phyloP scores from a whole-genome alignment of 371 early-diverging fungal genomes.

The Rhizopus delemar region DNA sequence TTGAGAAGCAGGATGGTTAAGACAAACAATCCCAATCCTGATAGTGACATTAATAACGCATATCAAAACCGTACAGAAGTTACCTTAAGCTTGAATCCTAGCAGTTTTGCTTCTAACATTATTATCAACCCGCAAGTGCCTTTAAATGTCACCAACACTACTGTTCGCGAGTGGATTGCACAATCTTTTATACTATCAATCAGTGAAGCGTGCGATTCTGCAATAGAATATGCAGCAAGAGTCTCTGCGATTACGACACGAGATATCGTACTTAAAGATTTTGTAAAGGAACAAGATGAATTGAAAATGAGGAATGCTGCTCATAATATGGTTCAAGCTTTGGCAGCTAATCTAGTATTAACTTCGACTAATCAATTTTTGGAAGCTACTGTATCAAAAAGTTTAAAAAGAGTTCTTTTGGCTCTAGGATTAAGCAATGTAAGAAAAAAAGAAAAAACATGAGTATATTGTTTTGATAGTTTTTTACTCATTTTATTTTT shows the following conservation, averaged over 20 bases:
- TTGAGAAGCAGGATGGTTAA: too few species aligned
- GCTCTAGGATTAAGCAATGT: slow-evolving; percentile 83
- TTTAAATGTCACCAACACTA: too few species aligned
- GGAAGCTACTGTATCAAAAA: slow-evolving; percentile 75
- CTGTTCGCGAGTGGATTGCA: too few species aligned
- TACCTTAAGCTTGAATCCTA: too few species aligned
- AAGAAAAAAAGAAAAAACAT: slow-evolving; percentile 10
- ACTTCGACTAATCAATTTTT: slow-evolving; percentile 93
- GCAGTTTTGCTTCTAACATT: too few species aligned
- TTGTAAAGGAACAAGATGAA: slow-evolving; percentile 90
- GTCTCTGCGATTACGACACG: slow-evolving; percentile 69
- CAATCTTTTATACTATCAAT: too few species aligned
- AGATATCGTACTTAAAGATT: slow-evolving; percentile 91
- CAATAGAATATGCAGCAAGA: slow-evolving; percentile 29
- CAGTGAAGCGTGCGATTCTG: too few species aligned
- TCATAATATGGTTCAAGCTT: slow-evolving; percentile 87
- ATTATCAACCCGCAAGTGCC: too few species aligned
- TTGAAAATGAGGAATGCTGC: slow-evolving; percentile 90
- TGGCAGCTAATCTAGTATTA: slow-evolving; percentile 79
- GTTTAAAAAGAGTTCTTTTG: slow-evolving; percentile 73
- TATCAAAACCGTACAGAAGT: neutral
- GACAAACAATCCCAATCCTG: too few species aligned
- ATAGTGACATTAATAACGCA: too few species aligned
- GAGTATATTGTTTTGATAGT: neutral
- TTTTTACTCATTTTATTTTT: slow-evolving; percentile 3